These are phyloP conservation scores for Suillus occidentalis DNA, from an alignment of 768 basidiomycete genomes.

Conservation along the genomic window DNA sequence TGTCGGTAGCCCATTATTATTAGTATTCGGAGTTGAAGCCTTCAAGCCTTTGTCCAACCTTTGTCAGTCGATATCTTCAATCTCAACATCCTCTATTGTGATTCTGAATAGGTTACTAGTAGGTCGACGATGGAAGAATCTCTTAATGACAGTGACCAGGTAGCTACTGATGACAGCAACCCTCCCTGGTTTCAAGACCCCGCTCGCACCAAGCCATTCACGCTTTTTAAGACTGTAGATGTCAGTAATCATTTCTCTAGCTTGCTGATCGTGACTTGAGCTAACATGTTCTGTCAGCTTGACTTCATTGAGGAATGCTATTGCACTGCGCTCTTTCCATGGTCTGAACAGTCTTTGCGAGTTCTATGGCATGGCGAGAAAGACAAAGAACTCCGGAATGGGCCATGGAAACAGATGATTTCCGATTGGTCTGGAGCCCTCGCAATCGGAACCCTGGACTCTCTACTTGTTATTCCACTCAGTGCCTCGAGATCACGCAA, in stretches of 20 bases:
- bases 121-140: not conserved
- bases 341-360: conserved; percentile 36
- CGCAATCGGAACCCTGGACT: conserved; percentile 42
- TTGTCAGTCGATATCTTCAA: not conserved
- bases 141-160: not conserved
- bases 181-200: conserved; percentile 21
- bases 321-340: conserved; percentile 49
- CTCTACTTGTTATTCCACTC: conserved; percentile 29
- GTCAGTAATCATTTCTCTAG: conserved; percentile 36
- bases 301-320: conserved; percentile 36
- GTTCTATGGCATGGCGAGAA: conserved; percentile 37
- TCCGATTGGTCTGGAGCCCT: conserved; percentile 51
- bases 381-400: conserved; percentile 28
- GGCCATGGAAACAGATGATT: conserved; percentile 47
- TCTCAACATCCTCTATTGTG: not conserved
- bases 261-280: conserved; percentile 13
- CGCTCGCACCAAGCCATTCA: conserved; percentile 38
- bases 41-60: not conserved
- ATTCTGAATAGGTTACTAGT: not conserved
- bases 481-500: conserved; percentile 10
- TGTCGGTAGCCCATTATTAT: conserved; percentile 10
- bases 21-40: no score
- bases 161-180: not conserved
- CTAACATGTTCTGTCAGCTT: conserved; percentile 17
- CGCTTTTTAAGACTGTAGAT: conserved; percentile 40